Percentiles rank a stretch among this genome's conserved stretches.
phyloP scores from a whole-genome alignment of 352 stramenopile species.

The Peronospora belbahrii region DNA sequence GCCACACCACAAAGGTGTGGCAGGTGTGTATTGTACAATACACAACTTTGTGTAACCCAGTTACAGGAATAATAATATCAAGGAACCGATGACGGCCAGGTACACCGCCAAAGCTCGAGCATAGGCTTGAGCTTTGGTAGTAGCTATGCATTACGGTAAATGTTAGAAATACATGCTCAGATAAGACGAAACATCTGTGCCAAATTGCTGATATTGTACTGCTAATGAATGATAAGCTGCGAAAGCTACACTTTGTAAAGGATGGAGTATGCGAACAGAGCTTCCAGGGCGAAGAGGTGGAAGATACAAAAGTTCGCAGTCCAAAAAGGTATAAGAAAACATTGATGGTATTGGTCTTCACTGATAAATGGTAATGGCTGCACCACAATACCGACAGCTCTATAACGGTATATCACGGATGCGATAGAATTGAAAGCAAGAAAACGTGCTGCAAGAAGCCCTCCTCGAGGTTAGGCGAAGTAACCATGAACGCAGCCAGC shows the following conservation, averaged over 20 bases:
- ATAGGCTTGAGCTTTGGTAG: conserved; percentile 45
- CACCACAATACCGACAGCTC: conserved; percentile 34
- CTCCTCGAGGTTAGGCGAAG: conserved; percentile 54
- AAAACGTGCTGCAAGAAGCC: too few relatives aligned
- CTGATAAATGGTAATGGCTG: conserved; percentile 51
- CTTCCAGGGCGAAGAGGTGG: conserved; percentile 59
- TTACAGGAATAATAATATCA: conserved; percentile 36
- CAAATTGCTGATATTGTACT: conserved; percentile 72
- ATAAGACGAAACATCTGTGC: conserved; percentile 50
- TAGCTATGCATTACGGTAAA: too few relatives aligned
- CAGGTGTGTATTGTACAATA: too few relatives aligned
- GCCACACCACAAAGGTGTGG: too few relatives aligned
- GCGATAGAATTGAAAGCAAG: conserved; percentile 52
- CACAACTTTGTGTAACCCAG: too few relatives aligned
- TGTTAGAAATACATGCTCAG: conserved; percentile 44
- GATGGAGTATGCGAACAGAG: conserved; percentile 70
- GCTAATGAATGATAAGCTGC: conserved; percentile 70
- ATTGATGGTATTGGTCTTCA: conserved; percentile 35
- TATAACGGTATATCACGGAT: conserved; percentile 54
- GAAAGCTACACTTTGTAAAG: conserved; percentile 48
- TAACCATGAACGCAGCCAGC: conserved; percentile 75
- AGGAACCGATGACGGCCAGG: conserved; percentile 40
- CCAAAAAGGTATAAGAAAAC: conserved; percentile 55
- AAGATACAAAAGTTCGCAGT: conserved; percentile 58
- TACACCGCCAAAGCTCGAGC: conserved; percentile 49